These are phyloP conservation scores for Pyricularia grisea DNA, from an alignment of 2,329 filamentous ascomycete genomes.

Conservation along the genomic window DNA sequence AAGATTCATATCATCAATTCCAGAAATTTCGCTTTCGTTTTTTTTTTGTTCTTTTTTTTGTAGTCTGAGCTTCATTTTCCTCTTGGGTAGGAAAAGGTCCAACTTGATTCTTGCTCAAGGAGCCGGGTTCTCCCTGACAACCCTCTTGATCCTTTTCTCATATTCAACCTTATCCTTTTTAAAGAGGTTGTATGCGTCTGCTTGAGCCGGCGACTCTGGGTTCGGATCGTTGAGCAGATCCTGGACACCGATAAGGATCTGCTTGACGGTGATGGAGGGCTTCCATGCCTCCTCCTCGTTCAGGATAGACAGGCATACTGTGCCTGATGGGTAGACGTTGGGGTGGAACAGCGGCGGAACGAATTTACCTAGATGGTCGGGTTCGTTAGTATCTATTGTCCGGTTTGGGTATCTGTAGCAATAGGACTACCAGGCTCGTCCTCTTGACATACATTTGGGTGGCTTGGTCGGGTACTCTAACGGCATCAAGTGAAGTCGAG, in stretches of 20 bases:
- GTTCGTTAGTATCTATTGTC: neutral
- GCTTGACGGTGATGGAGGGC: constrained; percentile 95
- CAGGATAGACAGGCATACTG: constrained; percentile 90
- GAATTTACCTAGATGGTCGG: constrained; percentile 70
- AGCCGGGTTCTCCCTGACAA: constrained; percentile 83
- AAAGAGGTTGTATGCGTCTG: constrained; percentile 93
- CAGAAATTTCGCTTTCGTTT: neutral
- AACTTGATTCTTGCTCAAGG: constrained; percentile 31
- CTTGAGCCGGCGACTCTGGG: constrained; percentile 91
- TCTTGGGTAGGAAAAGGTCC: neutral
- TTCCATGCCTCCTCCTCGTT: constrained; percentile 99
- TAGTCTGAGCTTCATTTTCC: neutral
- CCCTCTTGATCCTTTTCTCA: constrained; percentile 75
- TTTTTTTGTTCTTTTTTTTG: neutral
- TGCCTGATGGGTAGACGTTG: constrained; percentile 97
- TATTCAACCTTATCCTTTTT: constrained; percentile 85
- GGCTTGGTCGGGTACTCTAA: constrained; percentile 97
- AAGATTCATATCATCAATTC: neutral
- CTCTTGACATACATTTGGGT: constrained; percentile 74
- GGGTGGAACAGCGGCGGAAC: constrained; percentile 92
- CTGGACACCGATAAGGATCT: constrained; percentile 93
- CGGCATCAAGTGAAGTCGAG: constrained; percentile 3
- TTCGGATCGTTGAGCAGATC: constrained; percentile 94
- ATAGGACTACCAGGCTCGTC: neutral
- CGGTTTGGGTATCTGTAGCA: neutral